phyloP scores from a whole-genome alignment of 179 eudicot species.

The Spergularia azorica region DNA sequence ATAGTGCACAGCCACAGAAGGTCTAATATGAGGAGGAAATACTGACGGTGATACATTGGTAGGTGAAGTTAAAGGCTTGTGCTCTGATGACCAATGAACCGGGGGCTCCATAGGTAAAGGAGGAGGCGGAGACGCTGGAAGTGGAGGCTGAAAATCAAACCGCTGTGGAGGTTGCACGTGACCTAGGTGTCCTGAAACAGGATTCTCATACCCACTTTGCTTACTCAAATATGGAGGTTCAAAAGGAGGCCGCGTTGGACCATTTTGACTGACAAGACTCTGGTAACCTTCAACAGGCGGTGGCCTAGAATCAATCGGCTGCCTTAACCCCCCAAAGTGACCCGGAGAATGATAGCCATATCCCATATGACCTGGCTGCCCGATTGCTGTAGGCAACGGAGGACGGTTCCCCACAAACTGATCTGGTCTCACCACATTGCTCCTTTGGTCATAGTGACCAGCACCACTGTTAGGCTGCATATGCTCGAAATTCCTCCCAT shows the following conservation, averaged over 20 bases:
- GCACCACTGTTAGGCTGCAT: conserved; percentile 24
- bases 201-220: conserved; percentile 31
- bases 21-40: conserved; percentile 27
- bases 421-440: conserved; percentile 24
- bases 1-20: conserved; percentile 38
- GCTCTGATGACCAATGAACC: conserved; percentile 39
- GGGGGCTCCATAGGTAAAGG: conserved; percentile 62
- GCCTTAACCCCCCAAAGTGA: conserved; percentile 33
- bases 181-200: conserved; percentile 24
- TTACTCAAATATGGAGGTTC: conserved; percentile 30
- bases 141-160: conserved; percentile 59
- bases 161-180: conserved; percentile 32
- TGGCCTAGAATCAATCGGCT: conserved; percentile 30
- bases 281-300: conserved; percentile 30
- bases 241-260: conserved; percentile 26
- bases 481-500: conserved; percentile 24
- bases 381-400: conserved; percentile 28
- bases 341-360: conserved; percentile 36
- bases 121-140: conserved; percentile 76
- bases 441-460: conserved; percentile 32
- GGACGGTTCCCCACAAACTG: conserved; percentile 25
- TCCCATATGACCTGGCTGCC: conserved; percentile 36
- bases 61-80: conserved; percentile 39
- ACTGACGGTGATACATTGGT: conserved; percentile 32
- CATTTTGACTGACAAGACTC: conserved; percentile 28